Evolutionary conservation across 176 grass and related monocot genomes (phyloP), one percentile per base, ranked within the genome.

Genomic region (Cocos nucifera): DNA sequence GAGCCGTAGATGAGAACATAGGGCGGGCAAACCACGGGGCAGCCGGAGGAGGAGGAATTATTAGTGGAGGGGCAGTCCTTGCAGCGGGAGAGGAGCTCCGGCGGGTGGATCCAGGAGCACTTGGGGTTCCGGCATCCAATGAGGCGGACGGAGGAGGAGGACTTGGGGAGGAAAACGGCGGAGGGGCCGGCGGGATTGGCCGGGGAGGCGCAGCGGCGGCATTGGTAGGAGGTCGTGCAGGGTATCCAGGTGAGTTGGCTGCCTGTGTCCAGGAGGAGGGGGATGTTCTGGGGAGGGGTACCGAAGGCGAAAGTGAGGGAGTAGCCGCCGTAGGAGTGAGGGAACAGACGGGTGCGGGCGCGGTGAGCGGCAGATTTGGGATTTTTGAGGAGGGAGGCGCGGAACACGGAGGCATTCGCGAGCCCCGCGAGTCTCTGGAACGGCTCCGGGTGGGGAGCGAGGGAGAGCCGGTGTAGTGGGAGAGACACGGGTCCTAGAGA

Each of bases 321-420:
- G 83, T 95, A 95, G 18, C 86, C 91, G 22, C 91, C 91, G 69
- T 89, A 95, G 4, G 83, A 95, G 61, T 90, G 86, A 29, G 91
- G 80, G 86, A 73, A 90, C 5, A 95, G 80, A 53, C 72, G 53
- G 1, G 83, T 49, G 24, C 8, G 16, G 12, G 50, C 8, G 1
- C 61, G 49, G 26, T n/a, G n/a, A 53, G 64, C 65, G 17, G 14
- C 14, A 17, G 9, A 0, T 4, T 9, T 57, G 49, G 22, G 72
- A 23, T 56, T 49, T 20, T 25, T 73, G 51, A 86, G 85, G 63
- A 44, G 79, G 1, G 80, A 53, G 17, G 80, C 82, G 65, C 86
- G 86, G 28, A 77, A 64, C 26, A 19, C n/a, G 59, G 70, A 73
- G 15, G 82, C 72, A 50, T 86, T 87, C 14, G 83, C 78, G 26